phyloP scores from a whole-genome alignment of 208 protist genomes.

The Crithidia sp. region DNA sequence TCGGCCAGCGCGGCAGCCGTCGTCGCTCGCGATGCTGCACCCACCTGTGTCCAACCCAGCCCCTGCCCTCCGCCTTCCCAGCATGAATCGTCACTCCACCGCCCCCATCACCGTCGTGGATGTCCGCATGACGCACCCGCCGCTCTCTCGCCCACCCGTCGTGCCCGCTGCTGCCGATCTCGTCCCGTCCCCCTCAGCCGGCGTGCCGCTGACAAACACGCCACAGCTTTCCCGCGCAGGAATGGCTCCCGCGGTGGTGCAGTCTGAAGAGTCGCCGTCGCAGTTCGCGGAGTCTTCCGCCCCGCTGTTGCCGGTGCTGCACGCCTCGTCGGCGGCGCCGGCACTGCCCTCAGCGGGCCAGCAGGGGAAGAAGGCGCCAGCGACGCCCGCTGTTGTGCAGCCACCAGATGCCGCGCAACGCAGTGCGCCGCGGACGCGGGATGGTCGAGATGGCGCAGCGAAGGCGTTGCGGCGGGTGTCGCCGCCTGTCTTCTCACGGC shows the following conservation, averaged over 20 bases:
- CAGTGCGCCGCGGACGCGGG: too few species aligned
- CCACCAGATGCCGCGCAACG: too few species aligned
- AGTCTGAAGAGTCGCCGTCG: neutral
- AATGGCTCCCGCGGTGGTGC: neutral
- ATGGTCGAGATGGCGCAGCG: neutral
- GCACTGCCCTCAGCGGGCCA: neutral
- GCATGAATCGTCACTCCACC: constrained; percentile 3
- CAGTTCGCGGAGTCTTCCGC: neutral
- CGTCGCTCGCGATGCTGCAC: neutral
- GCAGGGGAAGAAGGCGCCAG: too few species aligned
- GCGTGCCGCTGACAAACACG: neutral
- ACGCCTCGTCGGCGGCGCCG: neutral
- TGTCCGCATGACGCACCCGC: constrained; percentile 18
- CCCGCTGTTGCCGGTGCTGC: constrained; percentile 3
- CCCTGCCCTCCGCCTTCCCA: neutral
- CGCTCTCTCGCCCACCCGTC: neutral
- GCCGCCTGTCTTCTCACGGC: neutral
- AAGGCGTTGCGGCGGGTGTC: neutral
- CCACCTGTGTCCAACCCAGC: neutral
- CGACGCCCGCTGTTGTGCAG: too few species aligned
- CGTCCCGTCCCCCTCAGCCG: neutral
- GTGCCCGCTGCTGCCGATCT: neutral
- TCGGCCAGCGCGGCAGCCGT: neutral
- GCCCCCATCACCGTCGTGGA: constrained; percentile 20
- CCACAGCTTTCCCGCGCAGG: neutral